phyloP scores from a whole-genome alignment of 2,329 filamentous ascomycete species.

The Lasiodiplodia sp. region DNA sequence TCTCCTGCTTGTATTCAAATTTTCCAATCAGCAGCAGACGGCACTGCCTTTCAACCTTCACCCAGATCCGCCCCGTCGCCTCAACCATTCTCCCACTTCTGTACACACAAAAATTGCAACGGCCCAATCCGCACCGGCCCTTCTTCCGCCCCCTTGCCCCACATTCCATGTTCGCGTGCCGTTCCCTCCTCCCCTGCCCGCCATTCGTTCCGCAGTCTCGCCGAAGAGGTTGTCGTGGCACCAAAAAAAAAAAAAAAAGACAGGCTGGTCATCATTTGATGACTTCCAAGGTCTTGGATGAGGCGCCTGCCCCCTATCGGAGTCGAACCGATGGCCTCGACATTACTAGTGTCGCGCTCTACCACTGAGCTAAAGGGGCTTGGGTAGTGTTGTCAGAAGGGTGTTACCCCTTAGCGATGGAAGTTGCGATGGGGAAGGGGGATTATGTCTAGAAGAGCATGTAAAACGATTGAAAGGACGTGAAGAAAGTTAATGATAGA shows the following conservation, averaged over 20 bases:
- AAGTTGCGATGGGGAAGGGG: accelerated
- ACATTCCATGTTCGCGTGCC: background rate
- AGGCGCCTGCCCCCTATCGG: conserved; percentile 24
- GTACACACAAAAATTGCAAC: background rate
- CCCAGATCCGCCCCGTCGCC: background rate
- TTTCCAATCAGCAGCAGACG: background rate
- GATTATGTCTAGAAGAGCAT: background rate
- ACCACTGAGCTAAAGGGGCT: conserved; percentile 31
- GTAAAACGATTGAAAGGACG: too few relatives aligned
- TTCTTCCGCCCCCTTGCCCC: background rate
- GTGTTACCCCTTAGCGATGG: background rate
- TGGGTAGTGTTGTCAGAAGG: background rate
- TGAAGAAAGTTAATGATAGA: too few relatives aligned
- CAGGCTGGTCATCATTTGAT: background rate
- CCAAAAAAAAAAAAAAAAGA: background rate
- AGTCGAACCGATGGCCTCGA: conserved; percentile 31
- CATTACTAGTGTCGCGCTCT: conserved; percentile 31
- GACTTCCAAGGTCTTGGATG: background rate
- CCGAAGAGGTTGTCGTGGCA: background rate
- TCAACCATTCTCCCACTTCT: background rate
- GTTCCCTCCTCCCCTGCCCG: background rate
- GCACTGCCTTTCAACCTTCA: background rate
- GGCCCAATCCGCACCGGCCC: background rate
- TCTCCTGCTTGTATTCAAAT: background rate
- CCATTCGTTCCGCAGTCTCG: background rate